phyloP scores from a whole-genome alignment of 495 filamentous ascomycete genomes.

The Daldinia grandis region DNA sequence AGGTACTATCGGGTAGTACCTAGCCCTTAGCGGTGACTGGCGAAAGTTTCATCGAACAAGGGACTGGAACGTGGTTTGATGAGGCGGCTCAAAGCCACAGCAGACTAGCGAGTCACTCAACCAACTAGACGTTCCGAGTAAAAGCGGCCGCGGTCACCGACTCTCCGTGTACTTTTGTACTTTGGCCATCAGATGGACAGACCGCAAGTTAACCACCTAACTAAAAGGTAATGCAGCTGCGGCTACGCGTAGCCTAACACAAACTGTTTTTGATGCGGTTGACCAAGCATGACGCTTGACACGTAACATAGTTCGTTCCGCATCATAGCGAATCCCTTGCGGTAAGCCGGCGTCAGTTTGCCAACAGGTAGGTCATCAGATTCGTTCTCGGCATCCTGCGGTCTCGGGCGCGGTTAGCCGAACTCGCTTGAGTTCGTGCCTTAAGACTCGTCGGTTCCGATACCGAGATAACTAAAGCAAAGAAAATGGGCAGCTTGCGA shows the following conservation, averaged over 20 bases:
- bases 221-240: slow-evolving; percentile 21
- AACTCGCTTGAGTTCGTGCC: slow-evolving; percentile 14
- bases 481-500: slow-evolving; percentile 22
- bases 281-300: slow-evolving; percentile 36
- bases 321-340: slow-evolving; percentile 18
- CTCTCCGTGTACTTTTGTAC: slow-evolving; percentile 24
- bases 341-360: slow-evolving; percentile 16
- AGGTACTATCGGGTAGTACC: neutral
- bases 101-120: slow-evolving; percentile 18
- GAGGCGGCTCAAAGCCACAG: slow-evolving; percentile 38
- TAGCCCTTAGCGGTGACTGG: neutral
- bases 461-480: slow-evolving; percentile 26
- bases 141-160: slow-evolving; percentile 32
- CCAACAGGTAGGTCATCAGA: slow-evolving; percentile 14
- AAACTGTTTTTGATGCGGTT: slow-evolving; percentile 16
- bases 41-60: slow-evolving; percentile 10
- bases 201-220: neutral
- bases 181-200: neutral
- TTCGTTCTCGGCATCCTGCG: slow-evolving; percentile 24
- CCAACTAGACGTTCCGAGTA: slow-evolving; percentile 8
- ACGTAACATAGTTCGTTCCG: slow-evolving; percentile 31
- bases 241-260: slow-evolving; percentile 33
- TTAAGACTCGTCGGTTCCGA: slow-evolving; percentile 31
- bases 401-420: slow-evolving; percentile 14
- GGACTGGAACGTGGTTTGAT: slow-evolving; percentile 41